These are phyloP conservation scores for Triglochin maritima DNA, from an alignment of 106 monocot species.

Conservation along the genomic window DNA sequence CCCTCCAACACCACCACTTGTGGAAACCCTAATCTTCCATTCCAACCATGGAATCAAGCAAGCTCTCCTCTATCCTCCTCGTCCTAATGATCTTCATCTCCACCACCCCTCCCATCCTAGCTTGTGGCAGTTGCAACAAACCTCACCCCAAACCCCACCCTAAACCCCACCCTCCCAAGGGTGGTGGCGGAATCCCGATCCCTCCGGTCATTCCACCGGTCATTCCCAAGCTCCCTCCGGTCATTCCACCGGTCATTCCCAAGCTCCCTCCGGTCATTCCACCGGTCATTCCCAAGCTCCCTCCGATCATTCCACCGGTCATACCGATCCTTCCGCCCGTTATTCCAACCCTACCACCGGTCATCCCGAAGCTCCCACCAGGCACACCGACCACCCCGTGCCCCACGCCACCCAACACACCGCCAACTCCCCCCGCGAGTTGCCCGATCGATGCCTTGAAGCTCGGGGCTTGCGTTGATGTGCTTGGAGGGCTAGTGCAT, in stretches of 20 bases:
- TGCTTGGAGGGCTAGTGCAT: slow-evolving; percentile 13
- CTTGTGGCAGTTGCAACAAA: neutral
- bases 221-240: slow-evolving; percentile 1
- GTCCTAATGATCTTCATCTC: slow-evolving; percentile 11
- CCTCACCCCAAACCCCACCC: neutral
- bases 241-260: neutral
- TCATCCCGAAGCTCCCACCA: neutral
- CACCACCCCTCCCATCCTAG: slow-evolving; percentile 3
- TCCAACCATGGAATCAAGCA: neutral
- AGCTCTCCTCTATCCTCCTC: slow-evolving; percentile 1
- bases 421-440: neutral
- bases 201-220: neutral
- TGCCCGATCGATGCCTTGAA: slow-evolving; percentile 18
- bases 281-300: neutral
- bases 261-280: neutral
- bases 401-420: neutral
- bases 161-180: neutral
- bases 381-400: neutral
- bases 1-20: no score
- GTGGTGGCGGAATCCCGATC: neutral
- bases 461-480: slow-evolving; percentile 20
- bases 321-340: neutral
- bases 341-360: neutral
- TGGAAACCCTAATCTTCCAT: neutral
- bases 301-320: slow-evolving; percentile 2